Evolutionary conservation across 352 stramenopile species (phyloP).

Genomic region (Phytophthora kernoviae): DNA sequence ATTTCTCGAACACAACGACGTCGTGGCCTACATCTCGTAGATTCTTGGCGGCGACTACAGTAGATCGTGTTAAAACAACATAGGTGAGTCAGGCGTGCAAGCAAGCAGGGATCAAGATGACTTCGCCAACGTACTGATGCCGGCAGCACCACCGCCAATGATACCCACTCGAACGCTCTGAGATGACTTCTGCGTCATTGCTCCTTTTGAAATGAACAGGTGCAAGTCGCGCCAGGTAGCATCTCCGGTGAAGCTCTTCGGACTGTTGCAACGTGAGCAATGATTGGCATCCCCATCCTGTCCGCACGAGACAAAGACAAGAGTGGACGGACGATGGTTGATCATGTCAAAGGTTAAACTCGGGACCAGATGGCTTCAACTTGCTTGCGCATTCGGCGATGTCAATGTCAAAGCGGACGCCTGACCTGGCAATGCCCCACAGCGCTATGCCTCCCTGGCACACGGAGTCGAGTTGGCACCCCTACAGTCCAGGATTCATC

Average conservation of each 20-base stretch:
- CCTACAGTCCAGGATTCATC: too few species aligned
- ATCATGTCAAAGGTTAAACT: neutral
- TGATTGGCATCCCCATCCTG: constrained; percentile 12
- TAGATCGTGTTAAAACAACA: constrained; percentile 1
- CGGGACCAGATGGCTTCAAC: constrained; percentile 15
- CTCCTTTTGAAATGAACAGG: constrained; percentile 23
- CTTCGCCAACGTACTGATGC: constrained; percentile 54
- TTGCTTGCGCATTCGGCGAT: constrained; percentile 23
- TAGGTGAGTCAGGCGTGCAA: constrained; percentile 11
- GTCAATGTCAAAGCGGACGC: neutral
- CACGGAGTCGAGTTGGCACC: too few species aligned
- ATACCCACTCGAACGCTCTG: constrained; percentile 52
- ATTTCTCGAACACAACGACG: constrained; percentile 72
- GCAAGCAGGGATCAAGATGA: neutral
- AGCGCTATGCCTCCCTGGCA: neutral
- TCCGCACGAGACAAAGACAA: constrained; percentile 30
- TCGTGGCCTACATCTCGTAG: constrained; percentile 58
- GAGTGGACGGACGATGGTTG: constrained; percentile 25
- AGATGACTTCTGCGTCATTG: constrained; percentile 24
- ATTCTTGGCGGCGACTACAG: constrained; percentile 57
- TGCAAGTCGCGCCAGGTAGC: neutral
- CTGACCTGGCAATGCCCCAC: constrained; percentile 1
- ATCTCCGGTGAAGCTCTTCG: neutral
- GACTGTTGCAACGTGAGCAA: neutral
- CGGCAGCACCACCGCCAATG: constrained; percentile 67